phyloP scores from a whole-genome alignment of 495 filamentous ascomycete genomes.

The Emericellopsis terricola region DNA sequence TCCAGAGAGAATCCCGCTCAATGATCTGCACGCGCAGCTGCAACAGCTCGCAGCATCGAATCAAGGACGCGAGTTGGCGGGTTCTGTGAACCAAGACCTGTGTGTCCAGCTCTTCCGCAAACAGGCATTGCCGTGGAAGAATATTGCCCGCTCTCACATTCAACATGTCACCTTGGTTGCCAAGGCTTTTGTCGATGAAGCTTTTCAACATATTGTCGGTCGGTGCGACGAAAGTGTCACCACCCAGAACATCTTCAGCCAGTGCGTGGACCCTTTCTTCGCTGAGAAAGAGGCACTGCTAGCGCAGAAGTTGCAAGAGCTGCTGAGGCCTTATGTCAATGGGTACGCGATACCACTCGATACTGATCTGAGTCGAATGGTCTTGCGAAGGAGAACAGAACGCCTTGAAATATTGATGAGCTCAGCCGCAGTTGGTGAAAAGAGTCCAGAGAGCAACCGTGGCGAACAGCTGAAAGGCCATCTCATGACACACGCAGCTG shows the following conservation, averaged over 20 bases:
- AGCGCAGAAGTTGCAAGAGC: slow-evolving; percentile 17
- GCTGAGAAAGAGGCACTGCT: slow-evolving; percentile 11
- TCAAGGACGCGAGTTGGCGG: slow-evolving; percentile 10
- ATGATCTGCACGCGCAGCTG: slow-evolving; percentile 4
- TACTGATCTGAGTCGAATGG: neutral
- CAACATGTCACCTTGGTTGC: slow-evolving; percentile 1
- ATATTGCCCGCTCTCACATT: slow-evolving; percentile 8
- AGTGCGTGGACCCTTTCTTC: slow-evolving; percentile 19
- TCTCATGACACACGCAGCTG: slow-evolving; percentile 1
- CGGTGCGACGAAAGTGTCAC: slow-evolving; percentile 5
- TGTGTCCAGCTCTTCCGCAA: slow-evolving; percentile 9
- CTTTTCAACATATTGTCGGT: slow-evolving; percentile 7
- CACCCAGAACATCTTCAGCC: slow-evolving; percentile 7
- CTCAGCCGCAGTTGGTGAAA: too few relatives aligned
- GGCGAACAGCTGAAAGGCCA: too few relatives aligned
- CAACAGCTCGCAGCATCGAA: slow-evolving; percentile 7
- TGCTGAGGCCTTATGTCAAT: slow-evolving; percentile 16
- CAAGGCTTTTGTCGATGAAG: slow-evolving; percentile 7
- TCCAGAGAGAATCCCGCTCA: slow-evolving; percentile 2
- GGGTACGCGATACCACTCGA: slow-evolving; percentile 5
- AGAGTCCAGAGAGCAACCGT: too few relatives aligned
- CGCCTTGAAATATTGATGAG: too few relatives aligned
- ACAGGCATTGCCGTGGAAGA: slow-evolving; percentile 7
- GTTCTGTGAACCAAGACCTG: slow-evolving; percentile 6
- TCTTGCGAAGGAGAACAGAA: neutral